Base-by-base conservation (phyloP, 1,284 basidiomycete genomes). In the Rhodotorula sp. region DNA sequence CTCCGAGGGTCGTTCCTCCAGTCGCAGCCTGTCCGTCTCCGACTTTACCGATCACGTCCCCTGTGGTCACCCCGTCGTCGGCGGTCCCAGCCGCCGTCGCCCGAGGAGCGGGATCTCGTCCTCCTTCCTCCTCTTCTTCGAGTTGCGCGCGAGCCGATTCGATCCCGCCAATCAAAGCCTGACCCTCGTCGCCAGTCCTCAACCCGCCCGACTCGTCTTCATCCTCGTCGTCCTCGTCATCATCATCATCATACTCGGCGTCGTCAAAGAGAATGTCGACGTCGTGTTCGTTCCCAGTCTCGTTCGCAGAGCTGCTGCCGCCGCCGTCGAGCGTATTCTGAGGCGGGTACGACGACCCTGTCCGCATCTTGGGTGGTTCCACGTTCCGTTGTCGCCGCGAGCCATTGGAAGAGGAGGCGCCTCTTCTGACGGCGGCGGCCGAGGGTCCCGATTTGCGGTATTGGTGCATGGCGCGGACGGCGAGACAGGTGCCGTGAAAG, bases 401-500 rank as follows among this genome's bases (percentile, higher is more conserved):
- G 42, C 67, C 66, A 45, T 51, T 55, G n/a, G 70, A 77, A 6
- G 75, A 63, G 5, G 59, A 77, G 75, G 65, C 77, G 56, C 83
- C 60, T 2, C 56, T 68, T 15, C 2, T 54, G 26, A 44, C 62
- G 30, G 4, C 65, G 56, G 22, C 70, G 24, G 68, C 64, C 78
- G 77, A 62, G 71, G 80, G 82, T 78, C 60, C 82, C 72, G 14
- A 82, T 82, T 14, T 87, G 84, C 85, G 85, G 80, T 92, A 92
- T 71, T 87, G 87, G 80, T 99, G 95, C 91, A 99, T 93, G 6
- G 93, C 93, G 62, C 90, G 87, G 12, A 99, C 87, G 64, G 91
- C 95, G 75, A 91, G 87, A 81, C 95, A 98, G 18, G 95, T 93
- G 12, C 95, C 95, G 75, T 89, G 90, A 84, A 99, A 99, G 51